phyloP scores from a whole-genome alignment of 768 basidiomycete species.

The Lepiota brunneoincarnata region DNA sequence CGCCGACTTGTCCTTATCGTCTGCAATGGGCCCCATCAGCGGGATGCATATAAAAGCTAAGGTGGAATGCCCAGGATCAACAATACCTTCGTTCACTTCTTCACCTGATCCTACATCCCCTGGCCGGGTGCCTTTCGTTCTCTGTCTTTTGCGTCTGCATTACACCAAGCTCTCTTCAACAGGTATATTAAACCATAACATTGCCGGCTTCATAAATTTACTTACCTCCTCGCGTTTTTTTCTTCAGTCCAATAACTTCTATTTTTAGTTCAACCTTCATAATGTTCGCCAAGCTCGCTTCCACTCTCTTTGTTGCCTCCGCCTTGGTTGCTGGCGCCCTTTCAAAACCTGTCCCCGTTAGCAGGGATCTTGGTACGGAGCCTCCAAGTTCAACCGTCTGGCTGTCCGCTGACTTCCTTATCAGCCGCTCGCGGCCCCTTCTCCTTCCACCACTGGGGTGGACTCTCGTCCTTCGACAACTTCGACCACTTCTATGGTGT shows the following conservation, averaged over 20 bases:
- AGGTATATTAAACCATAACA: neutral
- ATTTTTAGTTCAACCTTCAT: neutral
- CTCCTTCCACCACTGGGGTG: slow-evolving; percentile 37
- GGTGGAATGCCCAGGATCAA: neutral
- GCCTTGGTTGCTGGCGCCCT: slow-evolving; percentile 16
- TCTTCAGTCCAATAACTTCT: neutral
- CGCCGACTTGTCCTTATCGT: too few species aligned
- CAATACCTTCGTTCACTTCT: slow-evolving; percentile 14
- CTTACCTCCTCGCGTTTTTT: neutral
- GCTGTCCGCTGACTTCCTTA: neutral
- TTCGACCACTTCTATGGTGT: slow-evolving; percentile 47
- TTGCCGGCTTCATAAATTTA: too few species aligned
- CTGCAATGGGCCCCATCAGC: too few species aligned
- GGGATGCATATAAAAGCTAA: too few species aligned
- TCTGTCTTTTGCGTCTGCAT: slow-evolving; percentile 6
- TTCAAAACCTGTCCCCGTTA: slow-evolving; percentile 15
- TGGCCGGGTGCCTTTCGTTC: slow-evolving; percentile 10
- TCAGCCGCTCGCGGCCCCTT: slow-evolving; percentile 2
- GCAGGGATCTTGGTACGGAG: neutral
- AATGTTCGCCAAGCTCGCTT: slow-evolving; percentile 20
- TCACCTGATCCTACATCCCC: slow-evolving; percentile 8
- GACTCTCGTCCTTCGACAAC: slow-evolving; percentile 29
- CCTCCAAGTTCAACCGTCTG: neutral
- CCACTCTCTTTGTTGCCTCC: slow-evolving; percentile 15
- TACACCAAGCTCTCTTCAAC: neutral